Percentiles rank a stretch among this genome's conserved stretches.
Evolutionary conservation across 768 basidiomycete genomes (phyloP).

Genomic region (Termitomyces sp.): DNA sequence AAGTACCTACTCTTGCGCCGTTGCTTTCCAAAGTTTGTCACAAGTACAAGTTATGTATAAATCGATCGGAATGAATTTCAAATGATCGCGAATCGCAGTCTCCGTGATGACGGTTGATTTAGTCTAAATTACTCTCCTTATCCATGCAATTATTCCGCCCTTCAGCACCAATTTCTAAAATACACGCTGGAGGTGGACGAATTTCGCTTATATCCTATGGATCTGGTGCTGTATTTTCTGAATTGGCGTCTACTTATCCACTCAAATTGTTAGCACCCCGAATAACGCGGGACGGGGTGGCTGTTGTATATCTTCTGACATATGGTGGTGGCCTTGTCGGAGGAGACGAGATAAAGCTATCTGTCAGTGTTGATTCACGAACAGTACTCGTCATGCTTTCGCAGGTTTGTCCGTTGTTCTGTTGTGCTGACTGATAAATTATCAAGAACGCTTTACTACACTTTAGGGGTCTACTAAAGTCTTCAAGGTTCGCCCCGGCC

Average conservation of each 20-base stretch:
- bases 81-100: neutral
- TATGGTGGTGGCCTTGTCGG: slow-evolving; percentile 93
- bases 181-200: slow-evolving; percentile 48
- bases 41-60: neutral
- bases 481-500: slow-evolving; percentile 75
- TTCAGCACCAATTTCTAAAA: slow-evolving; percentile 18
- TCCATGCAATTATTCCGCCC: slow-evolving; percentile 8
- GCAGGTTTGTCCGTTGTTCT: slow-evolving; percentile 51
- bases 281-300: slow-evolving; percentile 42
- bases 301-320: slow-evolving; percentile 71
- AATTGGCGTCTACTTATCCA: slow-evolving; percentile 79
- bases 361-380: slow-evolving; percentile 51
- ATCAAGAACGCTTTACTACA: neutral
- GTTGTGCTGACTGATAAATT: neutral
- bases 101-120: too few species aligned
- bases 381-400: slow-evolving; percentile 72
- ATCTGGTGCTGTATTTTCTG: slow-evolving; percentile 56
- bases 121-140: slow-evolving; percentile 1
- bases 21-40: neutral
- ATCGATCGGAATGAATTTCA: neutral
- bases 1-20: too few species aligned
- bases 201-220: slow-evolving; percentile 52
- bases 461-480: slow-evolving; percentile 89
- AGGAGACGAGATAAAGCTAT: slow-evolving; percentile 68
- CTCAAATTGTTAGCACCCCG: slow-evolving; percentile 82